Evolutionary conservation across 2,329 filamentous ascomycete species (phyloP), one percentile per base, ranked within the genome.

Genomic region (Botrytis sinoallii): DNA sequence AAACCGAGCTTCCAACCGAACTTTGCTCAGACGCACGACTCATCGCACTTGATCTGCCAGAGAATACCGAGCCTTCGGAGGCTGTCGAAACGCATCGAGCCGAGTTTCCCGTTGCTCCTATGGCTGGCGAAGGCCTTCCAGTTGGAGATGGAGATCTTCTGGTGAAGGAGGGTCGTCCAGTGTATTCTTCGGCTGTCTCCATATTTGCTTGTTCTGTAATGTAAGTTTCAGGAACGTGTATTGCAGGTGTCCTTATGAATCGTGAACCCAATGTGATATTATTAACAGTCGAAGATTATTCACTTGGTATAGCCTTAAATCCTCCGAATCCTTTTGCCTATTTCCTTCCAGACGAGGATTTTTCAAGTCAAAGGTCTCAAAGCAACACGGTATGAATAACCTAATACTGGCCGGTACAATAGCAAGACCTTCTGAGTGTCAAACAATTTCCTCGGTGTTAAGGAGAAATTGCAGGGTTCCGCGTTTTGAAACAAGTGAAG

Each of bases 11-110:
- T 68, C 86, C 83, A 61, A 75, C 86, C 82, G 85, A 79, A 65
- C 77, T 85, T 80, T 87, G 85, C 32, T 89, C 81, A 4, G 88
- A 90, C 75, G 89, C 86, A 68, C 88, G 84, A 71, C 67, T 82
- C 83, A 77, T 88, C 83, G 75, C 85, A 48, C 75, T 75, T 5
- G 77, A 75, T 65, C 73, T 75, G 52, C 73, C 80, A 32, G 88
- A 90, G 72, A 85, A 85, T 75, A 87, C 85, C 16, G 89, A 91
- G 40, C 70, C 75, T 20, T 77, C 76, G 4, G 80, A 81, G 25
- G 87, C 85, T 65, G 89, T 88, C 2, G 91, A 94, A 48, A 92
- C 83, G 77, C 88, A 90, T 75, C 91, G 90, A 71, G 89, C 87
- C 71, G 91, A 85, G 73, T 86, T 84, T 20, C 88, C 85, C 63